Base-by-base conservation (phyloP, 2,329 filamentous ascomycete species). In the Orbilia blumenaviensis region DNA sequence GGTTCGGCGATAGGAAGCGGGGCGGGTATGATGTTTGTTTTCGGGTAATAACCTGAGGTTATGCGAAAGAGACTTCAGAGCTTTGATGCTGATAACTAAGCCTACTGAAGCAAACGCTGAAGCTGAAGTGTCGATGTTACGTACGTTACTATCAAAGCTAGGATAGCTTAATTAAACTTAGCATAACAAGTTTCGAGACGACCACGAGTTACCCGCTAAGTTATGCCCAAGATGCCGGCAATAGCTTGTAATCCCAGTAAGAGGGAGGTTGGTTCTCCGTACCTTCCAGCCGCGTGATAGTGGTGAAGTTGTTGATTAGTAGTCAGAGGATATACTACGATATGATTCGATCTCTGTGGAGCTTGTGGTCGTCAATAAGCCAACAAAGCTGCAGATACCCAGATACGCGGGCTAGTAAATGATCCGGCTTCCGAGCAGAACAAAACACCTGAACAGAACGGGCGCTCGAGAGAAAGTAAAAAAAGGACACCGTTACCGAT, bases 1-100 rank as follows among this genome's bases (percentile, higher is more conserved):
- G 32, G 48, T 62, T 69, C 54, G 54, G 66, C 42, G 66, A 27
- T 42, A 52, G 29, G 68, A 34, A 21, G 62, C 50, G 69, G 69
- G 62, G 69, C 44, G 41, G 48, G 62, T 52, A 54, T 64, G 29
- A 66, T 61, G 62, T n/a, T 66, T 61, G 62, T n/a, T 66, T 67
- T 54, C 36, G 54, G 62, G 69, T 38, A 62, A 67, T 74, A 63
- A 52, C 54, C 2, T 62, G 56, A 67, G 56, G 34, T 48, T 48
- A 56, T 62, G 71, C 46, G 56, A 68, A 66, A 16, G 32, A 56
- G n/a, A n/a, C n/a, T n/a, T n/a, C n/a, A n/a, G n/a, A n/a, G n/a
- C n/a, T n/a, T 9, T 21, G 44, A 44, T 18, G 16, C 25, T n/a
- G 32, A 29, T 29, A 52, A 44, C 46, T 27, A 27, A 66, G 36